A percentile compares a stretch with the other conserved stretches of the same genome.
Conservation (phyloP, 1,284 basidiomycete species). For the Phaffia rhodozyma region DNA sequence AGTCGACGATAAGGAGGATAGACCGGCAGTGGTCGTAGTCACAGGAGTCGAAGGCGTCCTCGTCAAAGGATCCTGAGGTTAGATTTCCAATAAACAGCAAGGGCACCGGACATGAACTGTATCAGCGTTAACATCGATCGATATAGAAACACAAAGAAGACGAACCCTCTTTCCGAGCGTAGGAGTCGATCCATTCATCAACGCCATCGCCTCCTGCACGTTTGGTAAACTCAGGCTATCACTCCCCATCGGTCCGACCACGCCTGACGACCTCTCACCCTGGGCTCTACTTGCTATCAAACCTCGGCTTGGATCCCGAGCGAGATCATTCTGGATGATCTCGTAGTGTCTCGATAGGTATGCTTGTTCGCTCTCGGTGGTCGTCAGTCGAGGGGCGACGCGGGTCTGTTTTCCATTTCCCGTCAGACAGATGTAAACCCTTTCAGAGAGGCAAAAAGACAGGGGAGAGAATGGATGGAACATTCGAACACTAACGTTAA, state of each 20-base stretch:
- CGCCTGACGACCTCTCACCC: conserved; percentile 38
- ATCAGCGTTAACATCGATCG: neutral
- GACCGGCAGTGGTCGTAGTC: neutral
- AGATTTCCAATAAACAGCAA: neutral
- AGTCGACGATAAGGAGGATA: neutral
- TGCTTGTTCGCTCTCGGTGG: conserved; percentile 55
- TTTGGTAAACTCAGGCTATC: conserved; percentile 68
- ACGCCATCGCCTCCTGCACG: conserved; percentile 69
- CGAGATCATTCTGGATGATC: conserved; percentile 71
- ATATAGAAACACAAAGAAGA: neutral
- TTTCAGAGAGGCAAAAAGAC: neutral
- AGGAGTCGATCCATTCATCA: conserved; percentile 54
- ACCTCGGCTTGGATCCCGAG: conserved; percentile 72
- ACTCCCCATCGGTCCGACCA: conserved; percentile 79
- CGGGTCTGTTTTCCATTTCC: conserved; percentile 9
- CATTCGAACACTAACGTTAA: conserved; percentile 24
- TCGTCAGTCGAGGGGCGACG: conserved; percentile 21
- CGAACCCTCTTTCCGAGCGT: neutral
- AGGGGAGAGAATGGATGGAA: neutral
- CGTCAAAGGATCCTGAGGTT: no score
- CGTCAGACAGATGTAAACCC: neutral
- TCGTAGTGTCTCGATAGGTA: conserved; percentile 83
- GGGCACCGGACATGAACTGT: neutral
- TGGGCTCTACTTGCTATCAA: conserved; percentile 42
- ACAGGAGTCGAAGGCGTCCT: no score